Evolutionary conservation across 345 rosid species (phyloP), one percentile per base, ranked within the genome.

Genomic region (Crucihimalaya himalaica): DNA sequence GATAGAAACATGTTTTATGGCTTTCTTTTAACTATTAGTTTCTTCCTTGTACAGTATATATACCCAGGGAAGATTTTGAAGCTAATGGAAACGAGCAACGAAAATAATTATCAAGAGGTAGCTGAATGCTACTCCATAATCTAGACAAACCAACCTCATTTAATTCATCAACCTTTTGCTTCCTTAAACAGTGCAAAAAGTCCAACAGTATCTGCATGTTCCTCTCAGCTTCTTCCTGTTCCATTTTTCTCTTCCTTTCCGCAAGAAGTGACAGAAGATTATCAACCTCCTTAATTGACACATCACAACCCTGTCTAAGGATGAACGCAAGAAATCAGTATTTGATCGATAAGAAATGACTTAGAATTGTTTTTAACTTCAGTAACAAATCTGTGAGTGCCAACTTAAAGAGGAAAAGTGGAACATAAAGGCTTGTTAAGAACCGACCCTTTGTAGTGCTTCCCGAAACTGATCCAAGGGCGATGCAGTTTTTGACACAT

Each of bases 201-300:
- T 92, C 96, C 67, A 95, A 70, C 40, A 95, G 82, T 80, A 95
- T 89, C 84, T 95, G 97, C 99, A 90, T 95, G 83, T 90, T 92
- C 80, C 97, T 88, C 84, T 92, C 99, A 51, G 97, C 89, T 83
- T 90, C 98, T 84, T 95, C 99, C 79, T 92, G 97, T 70, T 95
- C 98, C 92, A 88, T 87, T 83, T 95, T 95, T 29, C 91, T 88
- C 84, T 90, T 92, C 85, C 79, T 95, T 84, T 92, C 98, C 15
- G 87, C 80, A 40, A 95, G 96, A 69, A 92, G 78, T 15, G 84
- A 46, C 75, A 90, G 80, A 47, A 95, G 96, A 80, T 42, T 81
- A 61, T 89, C 99, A 71, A 95, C 78, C 72, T 92, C 99, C 86
- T 95, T 92, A 66, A 92, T 82, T 23, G 99, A 85, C 73, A 92